phyloP scores from a whole-genome alignment of 352 stramenopile species.

The Thraustotheca clavata region DNA sequence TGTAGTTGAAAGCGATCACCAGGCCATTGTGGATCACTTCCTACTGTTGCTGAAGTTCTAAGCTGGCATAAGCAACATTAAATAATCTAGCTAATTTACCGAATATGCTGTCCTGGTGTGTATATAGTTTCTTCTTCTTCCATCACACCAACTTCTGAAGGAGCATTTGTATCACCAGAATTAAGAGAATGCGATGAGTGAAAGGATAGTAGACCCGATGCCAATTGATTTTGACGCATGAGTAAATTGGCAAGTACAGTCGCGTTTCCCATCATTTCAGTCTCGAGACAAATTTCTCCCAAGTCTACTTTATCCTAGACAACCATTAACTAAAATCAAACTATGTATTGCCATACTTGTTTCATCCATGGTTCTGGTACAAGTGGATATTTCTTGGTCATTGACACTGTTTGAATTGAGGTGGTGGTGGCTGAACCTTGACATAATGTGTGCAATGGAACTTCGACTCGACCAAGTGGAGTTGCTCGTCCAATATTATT shows the following conservation, averaged over 20 bases:
- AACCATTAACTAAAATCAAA: background rate
- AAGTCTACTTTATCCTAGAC: slow-evolving; percentile 30
- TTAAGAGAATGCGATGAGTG: background rate
- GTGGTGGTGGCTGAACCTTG: slow-evolving; percentile 41
- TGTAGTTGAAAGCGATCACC: slow-evolving; percentile 55
- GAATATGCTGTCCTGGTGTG: slow-evolving; percentile 4
- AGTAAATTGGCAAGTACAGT: slow-evolving; percentile 48
- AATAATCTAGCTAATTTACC: background rate
- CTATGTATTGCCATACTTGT: slow-evolving; percentile 23
- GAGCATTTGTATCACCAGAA: background rate
- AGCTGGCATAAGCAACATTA: background rate
- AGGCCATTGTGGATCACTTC: slow-evolving; percentile 28
- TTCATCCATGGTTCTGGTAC: slow-evolving; percentile 68
- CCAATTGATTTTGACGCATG: slow-evolving; percentile 25
- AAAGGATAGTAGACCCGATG: background rate
- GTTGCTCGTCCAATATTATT: slow-evolving; percentile 58
- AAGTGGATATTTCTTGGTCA: slow-evolving; percentile 47
- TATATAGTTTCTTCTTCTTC: slow-evolving; percentile 16
- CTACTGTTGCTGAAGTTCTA: slow-evolving; percentile 11
- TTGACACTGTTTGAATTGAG: slow-evolving; percentile 39
- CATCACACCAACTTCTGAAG: background rate
- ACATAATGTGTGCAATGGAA: slow-evolving; percentile 51
- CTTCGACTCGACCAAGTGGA: slow-evolving; percentile 52
- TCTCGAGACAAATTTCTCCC: slow-evolving; percentile 57
- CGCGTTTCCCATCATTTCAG: slow-evolving; percentile 48